These are phyloP conservation scores for Monosporascus cannonballus DNA, from an alignment of 2,329 filamentous ascomycete species.

Conservation along the genomic window DNA sequence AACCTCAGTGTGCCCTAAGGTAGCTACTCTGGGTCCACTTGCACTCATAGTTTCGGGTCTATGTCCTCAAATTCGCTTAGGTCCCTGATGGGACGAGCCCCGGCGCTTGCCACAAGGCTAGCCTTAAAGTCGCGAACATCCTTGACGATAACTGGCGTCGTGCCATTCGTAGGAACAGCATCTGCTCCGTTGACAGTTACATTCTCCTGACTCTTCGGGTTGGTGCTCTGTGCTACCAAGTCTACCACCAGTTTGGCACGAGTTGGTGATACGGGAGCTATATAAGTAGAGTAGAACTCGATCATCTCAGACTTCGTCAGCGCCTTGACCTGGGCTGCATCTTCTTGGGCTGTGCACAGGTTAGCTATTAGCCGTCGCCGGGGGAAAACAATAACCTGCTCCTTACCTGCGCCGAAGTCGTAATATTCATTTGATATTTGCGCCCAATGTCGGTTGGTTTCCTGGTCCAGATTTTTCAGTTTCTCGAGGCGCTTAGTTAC, in stretches of 20 bases:
- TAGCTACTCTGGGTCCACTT: not conserved
- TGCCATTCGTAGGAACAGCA: conserved; percentile 37
- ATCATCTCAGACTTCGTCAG: conserved; percentile 76
- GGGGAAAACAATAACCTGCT: not conserved
- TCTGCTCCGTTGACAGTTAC: conserved; percentile 27
- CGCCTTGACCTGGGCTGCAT: conserved; percentile 66
- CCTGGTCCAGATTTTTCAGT: conserved; percentile 83
- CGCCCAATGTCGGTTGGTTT: conserved; percentile 75
- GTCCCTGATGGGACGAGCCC: conserved; percentile 66
- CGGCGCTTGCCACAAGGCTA: conserved; percentile 63
- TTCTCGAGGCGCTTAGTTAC: conserved; percentile 85
- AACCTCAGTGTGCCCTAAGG: not conserved
- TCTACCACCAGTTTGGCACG: conserved; percentile 84
- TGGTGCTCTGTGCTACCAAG: conserved; percentile 65
- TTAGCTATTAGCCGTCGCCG: not conserved
- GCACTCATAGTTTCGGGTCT: conserved; percentile 66
- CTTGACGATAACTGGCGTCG: conserved; percentile 57
- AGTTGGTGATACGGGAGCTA: conserved; percentile 64
- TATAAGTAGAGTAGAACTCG: conserved; percentile 69
- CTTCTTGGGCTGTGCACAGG: conserved; percentile 56
- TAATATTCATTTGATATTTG: conserved; percentile 83
- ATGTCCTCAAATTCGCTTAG: conserved; percentile 81
- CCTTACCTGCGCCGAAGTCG: conserved; percentile 79
- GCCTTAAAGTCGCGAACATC: conserved; percentile 81
- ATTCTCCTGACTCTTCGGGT: conserved; percentile 33